Percentiles rank a stretch among this genome's conserved stretches.
These are phyloP conservation scores for Clonostachys chloroleuca DNA, from an alignment of 2,329 filamentous ascomycete species.

Conservation along the genomic window DNA sequence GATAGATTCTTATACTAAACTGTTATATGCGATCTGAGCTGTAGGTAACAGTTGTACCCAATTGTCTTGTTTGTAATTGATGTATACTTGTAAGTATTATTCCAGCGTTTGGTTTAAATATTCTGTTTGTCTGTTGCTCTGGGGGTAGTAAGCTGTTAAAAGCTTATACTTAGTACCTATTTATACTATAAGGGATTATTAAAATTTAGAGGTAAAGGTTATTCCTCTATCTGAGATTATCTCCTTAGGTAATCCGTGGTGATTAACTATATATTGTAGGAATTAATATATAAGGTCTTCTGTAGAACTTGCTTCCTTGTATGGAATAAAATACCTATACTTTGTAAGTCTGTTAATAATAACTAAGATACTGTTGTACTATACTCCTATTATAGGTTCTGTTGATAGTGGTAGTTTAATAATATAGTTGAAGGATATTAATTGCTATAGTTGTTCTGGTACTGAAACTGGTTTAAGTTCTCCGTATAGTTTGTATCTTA, in stretches of 20 bases:
- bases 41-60: not conserved
- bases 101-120: conserved; percentile 1
- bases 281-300: not conserved
- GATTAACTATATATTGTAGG: conserved; percentile 1
- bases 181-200: conserved; percentile 1
- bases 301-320: no score
- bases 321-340: no score
- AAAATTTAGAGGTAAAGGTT: conserved; percentile 2
- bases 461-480: no score
- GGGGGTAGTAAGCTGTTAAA: not conserved
- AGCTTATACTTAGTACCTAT: conserved; percentile 1
- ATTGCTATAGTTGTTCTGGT: no score
- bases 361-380: conserved; percentile 2
- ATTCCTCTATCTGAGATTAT: conserved; percentile 4
- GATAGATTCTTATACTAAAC: not conserved
- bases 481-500: no score
- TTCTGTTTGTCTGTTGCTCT: not conserved
- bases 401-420: conserved; percentile 4
- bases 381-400: conserved; percentile 2
- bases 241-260: conserved; percentile 1
- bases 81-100: not conserved
- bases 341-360: not conserved
- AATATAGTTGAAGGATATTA: not conserved
- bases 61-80: not conserved
- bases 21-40: not conserved